A percentile compares a stretch with the other conserved stretches of the same genome.
Conservation (phyloP, 805 yeast genomes). For the Yamadazyma sp. region DNA sequence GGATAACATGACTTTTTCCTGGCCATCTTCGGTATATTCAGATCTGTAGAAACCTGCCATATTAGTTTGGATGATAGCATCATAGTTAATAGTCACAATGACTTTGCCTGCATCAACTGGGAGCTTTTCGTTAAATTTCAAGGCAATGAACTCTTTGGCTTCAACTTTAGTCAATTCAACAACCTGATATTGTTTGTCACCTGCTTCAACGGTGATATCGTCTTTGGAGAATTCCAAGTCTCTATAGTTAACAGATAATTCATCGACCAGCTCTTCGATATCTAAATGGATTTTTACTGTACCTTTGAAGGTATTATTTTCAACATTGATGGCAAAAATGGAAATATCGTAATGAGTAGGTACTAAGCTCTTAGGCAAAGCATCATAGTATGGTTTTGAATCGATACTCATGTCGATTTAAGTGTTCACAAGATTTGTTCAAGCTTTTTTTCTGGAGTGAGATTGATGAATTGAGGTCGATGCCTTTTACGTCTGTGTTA, state of each 20-base stretch:
- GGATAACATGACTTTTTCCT: slow-evolving; percentile 38
- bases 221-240: slow-evolving; percentile 30
- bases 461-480: no score
- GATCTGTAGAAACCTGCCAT: slow-evolving; percentile 59
- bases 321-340: slow-evolving; percentile 58
- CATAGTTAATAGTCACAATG: slow-evolving; percentile 30
- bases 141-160: slow-evolving; percentile 61
- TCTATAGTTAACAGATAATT: slow-evolving; percentile 48
- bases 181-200: slow-evolving; percentile 3
- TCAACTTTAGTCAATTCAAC: slow-evolving; percentile 24
- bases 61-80: slow-evolving; percentile 48
- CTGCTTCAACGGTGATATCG: slow-evolving; percentile 12
- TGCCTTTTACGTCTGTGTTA: no score
- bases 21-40: slow-evolving; percentile 37
- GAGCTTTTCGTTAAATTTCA: slow-evolving; percentile 47
- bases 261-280: slow-evolving; percentile 39
- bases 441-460: no score
- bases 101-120: slow-evolving; percentile 19
- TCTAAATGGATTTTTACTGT: slow-evolving; percentile 45
- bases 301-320: slow-evolving; percentile 46
- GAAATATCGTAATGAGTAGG: slow-evolving; percentile 72
- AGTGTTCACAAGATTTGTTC: no score
- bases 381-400: slow-evolving; percentile 33
- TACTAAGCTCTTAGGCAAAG: slow-evolving; percentile 61
- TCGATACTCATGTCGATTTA: background rate